These are phyloP conservation scores for Citropsis articulata DNA, from an alignment of 345 rosid genomes.

Conservation along the genomic window DNA sequence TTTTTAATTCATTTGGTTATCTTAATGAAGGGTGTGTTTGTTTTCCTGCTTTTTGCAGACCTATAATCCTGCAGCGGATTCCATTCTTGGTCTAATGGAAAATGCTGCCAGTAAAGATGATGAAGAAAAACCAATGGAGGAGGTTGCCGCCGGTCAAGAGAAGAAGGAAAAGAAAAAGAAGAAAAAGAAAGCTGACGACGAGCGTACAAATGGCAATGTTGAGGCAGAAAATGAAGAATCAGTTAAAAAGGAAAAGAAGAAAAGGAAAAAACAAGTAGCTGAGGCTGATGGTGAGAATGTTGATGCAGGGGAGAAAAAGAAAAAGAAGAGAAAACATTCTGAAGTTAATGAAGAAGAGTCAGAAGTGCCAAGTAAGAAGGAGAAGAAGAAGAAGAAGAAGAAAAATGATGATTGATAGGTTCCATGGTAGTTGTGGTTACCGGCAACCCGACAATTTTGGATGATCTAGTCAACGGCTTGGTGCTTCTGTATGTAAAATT, in stretches of 20 bases:
- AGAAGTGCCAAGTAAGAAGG: slow-evolving; percentile 35
- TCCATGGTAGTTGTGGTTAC: background rate
- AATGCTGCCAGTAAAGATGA: slow-evolving; percentile 23
- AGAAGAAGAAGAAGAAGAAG: slow-evolving; percentile 35
- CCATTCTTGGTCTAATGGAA: slow-evolving; percentile 46
- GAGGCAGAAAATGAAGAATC: slow-evolving; percentile 33
- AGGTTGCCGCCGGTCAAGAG: slow-evolving; percentile 24
- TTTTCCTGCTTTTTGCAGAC: slow-evolving; percentile 36
- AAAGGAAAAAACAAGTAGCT: slow-evolving; percentile 41
- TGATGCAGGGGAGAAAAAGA: slow-evolving; percentile 31
- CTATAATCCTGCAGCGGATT: slow-evolving; percentile 78
- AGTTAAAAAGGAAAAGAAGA: slow-evolving; percentile 50
- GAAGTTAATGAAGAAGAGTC: slow-evolving; percentile 27
- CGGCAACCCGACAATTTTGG: slow-evolving; percentile 9
- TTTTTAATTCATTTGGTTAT: background rate
- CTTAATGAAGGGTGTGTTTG: background rate
- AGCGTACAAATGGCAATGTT: slow-evolving; percentile 26
- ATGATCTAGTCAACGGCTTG: background rate
- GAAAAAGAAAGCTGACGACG: slow-evolving; percentile 34
- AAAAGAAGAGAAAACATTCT: slow-evolving; percentile 45
- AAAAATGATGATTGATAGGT: slow-evolving; percentile 6
- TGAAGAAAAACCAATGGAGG: slow-evolving; percentile 22
- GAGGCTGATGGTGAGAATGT: slow-evolving; percentile 28
- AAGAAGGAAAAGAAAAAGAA: slow-evolving; percentile 50
- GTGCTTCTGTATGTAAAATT: slow-evolving; percentile 8